phyloP scores from a whole-genome alignment of 1,139 yeast genomes.

The Blastobotrys elegans region DNA sequence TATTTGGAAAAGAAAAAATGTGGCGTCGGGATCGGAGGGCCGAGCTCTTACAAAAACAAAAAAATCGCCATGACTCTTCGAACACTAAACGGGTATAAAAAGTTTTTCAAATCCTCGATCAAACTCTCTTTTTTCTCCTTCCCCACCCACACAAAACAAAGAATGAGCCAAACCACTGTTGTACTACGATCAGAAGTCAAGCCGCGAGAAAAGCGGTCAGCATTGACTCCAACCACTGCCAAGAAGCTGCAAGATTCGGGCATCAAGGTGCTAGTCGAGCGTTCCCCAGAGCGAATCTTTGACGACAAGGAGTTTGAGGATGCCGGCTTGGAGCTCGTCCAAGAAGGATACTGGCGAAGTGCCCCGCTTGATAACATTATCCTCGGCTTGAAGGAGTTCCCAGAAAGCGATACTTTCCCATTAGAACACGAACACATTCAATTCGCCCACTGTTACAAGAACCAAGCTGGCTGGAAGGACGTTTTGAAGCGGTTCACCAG shows the following conservation, averaged over 20 bases:
- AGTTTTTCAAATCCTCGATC: too few species aligned
- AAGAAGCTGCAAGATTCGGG: slow-evolving; percentile 83
- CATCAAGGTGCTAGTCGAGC: slow-evolving; percentile 81
- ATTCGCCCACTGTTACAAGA: slow-evolving; percentile 97
- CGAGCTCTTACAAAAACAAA: too few species aligned
- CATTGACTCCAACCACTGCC: slow-evolving; percentile 87
- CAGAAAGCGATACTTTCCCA: slow-evolving; percentile 84
- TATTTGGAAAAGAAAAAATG: too few species aligned
- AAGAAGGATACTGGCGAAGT: slow-evolving; percentile 84
- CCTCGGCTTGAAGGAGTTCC: slow-evolving; percentile 90
- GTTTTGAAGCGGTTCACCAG: slow-evolving; percentile 83
- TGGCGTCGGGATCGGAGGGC: too few species aligned
- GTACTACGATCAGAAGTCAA: slow-evolving; percentile 92
- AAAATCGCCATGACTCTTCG: too few species aligned
- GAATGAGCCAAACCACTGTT: slow-evolving; percentile 32
- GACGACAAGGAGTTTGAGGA: slow-evolving; percentile 63
- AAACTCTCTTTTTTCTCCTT: too few species aligned
- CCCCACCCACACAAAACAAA: too few species aligned
- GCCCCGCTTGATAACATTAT: slow-evolving; percentile 91
- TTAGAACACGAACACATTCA: slow-evolving; percentile 93
- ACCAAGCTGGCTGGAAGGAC: slow-evolving; percentile 96
- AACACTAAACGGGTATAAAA: too few species aligned
- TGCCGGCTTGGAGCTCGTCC: slow-evolving; percentile 84
- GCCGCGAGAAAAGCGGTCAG: slow-evolving; percentile 96
- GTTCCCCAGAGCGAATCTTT: slow-evolving; percentile 79